Evolutionary conservation across 495 filamentous ascomycete species (phyloP).

Genomic region (Aspergillus cavernicola): DNA sequence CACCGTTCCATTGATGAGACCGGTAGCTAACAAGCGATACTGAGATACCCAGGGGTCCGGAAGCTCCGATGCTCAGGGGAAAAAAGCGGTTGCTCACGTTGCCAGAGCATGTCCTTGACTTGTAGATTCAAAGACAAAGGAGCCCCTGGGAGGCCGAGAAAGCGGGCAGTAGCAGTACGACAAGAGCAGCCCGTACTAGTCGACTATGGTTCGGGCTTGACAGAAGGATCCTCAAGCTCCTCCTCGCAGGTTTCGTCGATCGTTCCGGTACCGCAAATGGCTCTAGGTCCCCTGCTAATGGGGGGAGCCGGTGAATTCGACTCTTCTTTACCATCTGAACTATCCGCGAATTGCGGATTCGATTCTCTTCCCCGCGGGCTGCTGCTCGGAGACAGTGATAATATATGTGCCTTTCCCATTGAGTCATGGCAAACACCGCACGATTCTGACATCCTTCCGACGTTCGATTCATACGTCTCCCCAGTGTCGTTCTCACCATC

Average conservation of each 20-base stretch:
- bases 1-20: neutral
- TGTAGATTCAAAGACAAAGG: conserved; percentile 9
- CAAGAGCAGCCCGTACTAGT: neutral
- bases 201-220: neutral
- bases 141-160: conserved; percentile 3
- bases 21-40: neutral
- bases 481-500: neutral
- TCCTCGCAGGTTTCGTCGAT: neutral
- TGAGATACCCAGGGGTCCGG: neutral
- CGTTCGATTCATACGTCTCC: neutral
- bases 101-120: neutral
- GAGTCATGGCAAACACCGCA: conserved; percentile 1
- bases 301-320: neutral
- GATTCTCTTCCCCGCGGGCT: neutral
- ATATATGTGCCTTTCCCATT: neutral
- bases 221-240: neutral
- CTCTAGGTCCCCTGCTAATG: neutral
- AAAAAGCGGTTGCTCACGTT: conserved; percentile 2
- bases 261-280: neutral
- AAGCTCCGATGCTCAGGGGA: conserved; percentile 3
- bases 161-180: neutral
- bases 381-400: conserved; percentile 1
- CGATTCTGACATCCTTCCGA: neutral
- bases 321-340: neutral
- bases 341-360: conserved; percentile 1